Evolutionary conservation across 208 protist genomes (phyloP), one percentile per base, ranked within the genome.

Genomic region (Novymonas esmeraldas): DNA sequence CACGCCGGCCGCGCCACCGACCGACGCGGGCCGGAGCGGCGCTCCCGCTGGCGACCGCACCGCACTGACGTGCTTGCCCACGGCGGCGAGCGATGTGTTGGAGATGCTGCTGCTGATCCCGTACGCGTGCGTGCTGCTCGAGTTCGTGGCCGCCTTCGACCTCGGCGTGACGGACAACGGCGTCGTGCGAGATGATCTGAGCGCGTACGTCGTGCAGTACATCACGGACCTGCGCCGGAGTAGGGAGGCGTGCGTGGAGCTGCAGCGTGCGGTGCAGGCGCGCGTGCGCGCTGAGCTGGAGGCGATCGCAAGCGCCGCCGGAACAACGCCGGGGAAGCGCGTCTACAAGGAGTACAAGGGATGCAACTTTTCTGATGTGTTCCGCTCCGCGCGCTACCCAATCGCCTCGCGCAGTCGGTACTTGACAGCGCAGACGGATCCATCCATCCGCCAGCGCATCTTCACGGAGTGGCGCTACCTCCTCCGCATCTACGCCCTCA

Each of bases 101-200:
- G 60, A 73, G 48, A 29, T 48, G 29, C 69, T 83, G 52, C 64
- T 93, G 20, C 48, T 88, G 16, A 61, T 78, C 16, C 84, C 87
- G 36, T 93, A 90, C 52, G 46, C 67, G 10, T 87, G 65, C 24
- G 70, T 87, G n/a, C 60, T 93, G 60, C 45, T 93, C 0, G 84
- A 90, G 66, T 88, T 90, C 52, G 66, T 89, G 26, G 81, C 78
- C 29, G n/a, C 60, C 5, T 79, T 73, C 24, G 46, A 73, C 50
- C 52, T 70, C 6, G 62, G 70, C 29, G 62, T 57, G 28, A 29
- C 28, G 38, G 70, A 76, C 56, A 38, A 0, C 28, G 26, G 45
- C 28, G 61, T 64, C 6, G 52, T 76, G 48, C 64, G 56, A 6
- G 51, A 26, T 34, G 70, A 76, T 29, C 64, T 76, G 34, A 28